Evolutionary conservation across 129 eudicot genomes (phyloP).

Genomic region (Escallonia herrerae): DNA sequence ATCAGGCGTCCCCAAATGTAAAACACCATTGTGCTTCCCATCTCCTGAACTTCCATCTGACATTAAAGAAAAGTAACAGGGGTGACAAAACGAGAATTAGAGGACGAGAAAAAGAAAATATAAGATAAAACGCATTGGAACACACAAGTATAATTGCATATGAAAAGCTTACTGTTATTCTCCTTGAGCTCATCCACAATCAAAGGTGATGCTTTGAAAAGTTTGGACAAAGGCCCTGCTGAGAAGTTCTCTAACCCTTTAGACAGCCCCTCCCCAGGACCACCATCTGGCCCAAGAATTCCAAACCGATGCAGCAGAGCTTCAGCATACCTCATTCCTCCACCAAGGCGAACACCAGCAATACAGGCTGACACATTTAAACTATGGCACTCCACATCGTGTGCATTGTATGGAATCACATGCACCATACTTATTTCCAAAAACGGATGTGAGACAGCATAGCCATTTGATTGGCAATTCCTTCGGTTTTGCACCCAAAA

Average conservation of each 20-base stretch:
- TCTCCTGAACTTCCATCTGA: slow-evolving; percentile 39
- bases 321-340: slow-evolving; percentile 91
- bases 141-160: slow-evolving; percentile 3
- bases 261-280: slow-evolving; percentile 88
- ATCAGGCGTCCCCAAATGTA: slow-evolving; percentile 80
- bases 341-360: slow-evolving; percentile 93
- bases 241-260: slow-evolving; percentile 80
- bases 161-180: slow-evolving; percentile 26
- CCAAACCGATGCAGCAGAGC: slow-evolving; percentile 87
- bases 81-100: neutral
- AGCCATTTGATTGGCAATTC: slow-evolving; percentile 23
- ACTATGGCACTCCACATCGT: slow-evolving; percentile 81
- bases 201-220: slow-evolving; percentile 70
- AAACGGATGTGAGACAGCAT: slow-evolving; percentile 35
- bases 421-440: slow-evolving; percentile 55
- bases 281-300: slow-evolving; percentile 85
- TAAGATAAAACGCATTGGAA: slow-evolving; percentile 3
- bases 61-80: slow-evolving; percentile 13
- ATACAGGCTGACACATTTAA: slow-evolving; percentile 74
- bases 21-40: slow-evolving; percentile 32
- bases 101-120: slow-evolving; percentile 8
- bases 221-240: slow-evolving; percentile 77
- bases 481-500: slow-evolving; percentile 72
- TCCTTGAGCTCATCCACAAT: slow-evolving; percentile 35
- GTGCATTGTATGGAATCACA: slow-evolving; percentile 75